phyloP scores from a whole-genome alignment of 192 early-diverging fungal species.

The Glomus cerebriforme region DNA sequence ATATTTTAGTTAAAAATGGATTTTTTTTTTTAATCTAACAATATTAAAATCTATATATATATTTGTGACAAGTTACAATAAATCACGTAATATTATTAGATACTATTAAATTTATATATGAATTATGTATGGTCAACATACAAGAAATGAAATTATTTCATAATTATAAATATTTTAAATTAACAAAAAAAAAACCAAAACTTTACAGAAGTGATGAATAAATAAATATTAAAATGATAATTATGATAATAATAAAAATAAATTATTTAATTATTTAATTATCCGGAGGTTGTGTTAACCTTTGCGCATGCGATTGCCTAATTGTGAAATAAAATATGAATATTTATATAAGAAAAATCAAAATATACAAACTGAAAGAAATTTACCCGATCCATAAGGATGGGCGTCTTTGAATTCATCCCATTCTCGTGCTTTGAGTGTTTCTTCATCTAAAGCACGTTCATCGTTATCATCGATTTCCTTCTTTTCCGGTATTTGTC shows the following conservation, averaged over 20 bases:
- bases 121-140: too few species aligned
- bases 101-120: too few species aligned
- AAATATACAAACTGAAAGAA: background rate
- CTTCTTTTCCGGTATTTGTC: conserved; percentile 72
- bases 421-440: conserved; percentile 80
- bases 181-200: too few species aligned
- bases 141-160: too few species aligned
- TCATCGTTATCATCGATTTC: conserved; percentile 81
- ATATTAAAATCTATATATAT: too few species aligned
- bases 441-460: conserved; percentile 81
- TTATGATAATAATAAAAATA: background rate
- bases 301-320: conserved; percentile 31
- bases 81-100: background rate
- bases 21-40: background rate
- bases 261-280: background rate
- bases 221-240: too few species aligned
- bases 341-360: background rate
- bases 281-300: conserved; percentile 20
- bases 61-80: background rate
- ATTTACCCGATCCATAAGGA: conserved; percentile 71
- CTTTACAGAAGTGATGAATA: too few species aligned
- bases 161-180: too few species aligned
- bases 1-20: conserved; percentile 4
- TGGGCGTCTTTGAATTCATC: conserved; percentile 90
- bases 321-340: background rate